Evolutionary conservation across 1,139 yeast genomes (phyloP), one percentile per base, ranked within the genome.

Genomic region (Zygosaccharomyces pseudobailii): DNA sequence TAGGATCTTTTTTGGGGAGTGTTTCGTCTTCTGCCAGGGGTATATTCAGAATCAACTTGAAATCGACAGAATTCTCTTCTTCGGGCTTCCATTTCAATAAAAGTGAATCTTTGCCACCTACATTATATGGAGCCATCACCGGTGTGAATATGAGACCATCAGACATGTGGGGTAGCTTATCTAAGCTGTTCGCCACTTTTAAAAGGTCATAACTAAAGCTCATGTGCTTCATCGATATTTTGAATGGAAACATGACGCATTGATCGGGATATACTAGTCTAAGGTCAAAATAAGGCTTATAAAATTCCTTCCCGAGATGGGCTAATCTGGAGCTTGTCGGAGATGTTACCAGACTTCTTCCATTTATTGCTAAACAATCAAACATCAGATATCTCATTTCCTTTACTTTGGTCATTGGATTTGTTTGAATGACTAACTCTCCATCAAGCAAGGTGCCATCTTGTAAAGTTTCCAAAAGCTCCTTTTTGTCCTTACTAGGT

Each of bases 1-100:
- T 84, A 0, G 89, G 87, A 58, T 84, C 88, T 50, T 79, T 72
- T 43, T 82, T 82, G 41, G 84, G 85, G 59, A 82, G 64, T 47
- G 84, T 87, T 2, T 81, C 79, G 61, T 88, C 96, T 44, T 79
- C 80, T 49, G 66, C 85, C 42, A 71, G 60, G 10, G 84, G 82
- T 59, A 90, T 89, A 22, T 78, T 79, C 42, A 92, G 66, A 33
- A 78, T 78, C 51, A 94, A 66, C 62, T 84, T 83, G 67, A 87
- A 92, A 67, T 94, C 99, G 31, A 94, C 78, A 0, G 97, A 84
- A 60, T 94, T 94, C 66, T 92, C 98, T 51, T 87, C 87, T 7
- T 95, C 89, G 0, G 98, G 97, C 61, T 94, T 94, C 99, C 99
- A 94, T 67, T 94, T 94, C 47, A 94, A 70, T 41, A 86, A 65